phyloP scores from a whole-genome alignment of 2,329 filamentous ascomycete genomes.

The Penicillium sp. region DNA sequence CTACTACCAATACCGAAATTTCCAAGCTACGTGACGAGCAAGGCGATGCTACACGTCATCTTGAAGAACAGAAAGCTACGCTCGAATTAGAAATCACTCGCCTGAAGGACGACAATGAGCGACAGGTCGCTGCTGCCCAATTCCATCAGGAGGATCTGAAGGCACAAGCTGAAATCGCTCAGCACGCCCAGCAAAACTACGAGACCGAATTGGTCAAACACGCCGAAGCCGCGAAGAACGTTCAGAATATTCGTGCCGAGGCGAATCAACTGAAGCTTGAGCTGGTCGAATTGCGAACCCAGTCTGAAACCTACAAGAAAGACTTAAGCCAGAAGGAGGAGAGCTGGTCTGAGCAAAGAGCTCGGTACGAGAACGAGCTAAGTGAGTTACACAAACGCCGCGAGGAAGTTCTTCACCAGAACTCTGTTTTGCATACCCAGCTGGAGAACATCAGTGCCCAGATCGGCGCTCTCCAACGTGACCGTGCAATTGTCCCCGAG shows the following conservation, averaged over 20 bases:
- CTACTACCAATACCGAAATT: slow-evolving; percentile 77
- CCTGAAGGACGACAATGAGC: slow-evolving; percentile 80
- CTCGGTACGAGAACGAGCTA: slow-evolving; percentile 81
- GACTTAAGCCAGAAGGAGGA: slow-evolving; percentile 76
- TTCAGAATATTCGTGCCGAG: slow-evolving; percentile 76
- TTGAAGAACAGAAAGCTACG: slow-evolving; percentile 78
- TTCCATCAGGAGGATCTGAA: slow-evolving; percentile 90
- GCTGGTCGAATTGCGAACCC: slow-evolving; percentile 70
- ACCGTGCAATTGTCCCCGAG: slow-evolving; percentile 61
- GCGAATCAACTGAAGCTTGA: slow-evolving; percentile 80
- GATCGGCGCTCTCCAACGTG: slow-evolving; percentile 76
- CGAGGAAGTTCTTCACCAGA: slow-evolving; percentile 84
- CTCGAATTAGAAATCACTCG: slow-evolving; percentile 77
- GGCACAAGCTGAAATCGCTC: slow-evolving; percentile 88
- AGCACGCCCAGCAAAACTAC: slow-evolving; percentile 91
- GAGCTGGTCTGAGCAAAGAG: slow-evolving; percentile 82
- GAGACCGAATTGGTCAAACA: slow-evolving; percentile 94
- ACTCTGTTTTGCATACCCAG: slow-evolving; percentile 85
- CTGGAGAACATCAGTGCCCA: slow-evolving; percentile 80
- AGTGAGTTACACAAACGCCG: slow-evolving; percentile 73
- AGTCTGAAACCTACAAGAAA: slow-evolving; percentile 82
- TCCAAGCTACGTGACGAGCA: slow-evolving; percentile 77
- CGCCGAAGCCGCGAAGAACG: slow-evolving; percentile 84
- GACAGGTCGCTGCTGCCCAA: slow-evolving; percentile 74
- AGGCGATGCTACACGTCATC: slow-evolving; percentile 67